Evolutionary conservation across 177 flowering plant species (phyloP), one percentile per base, ranked within the genome.

Genomic region (Vitis hybrid): DNA sequence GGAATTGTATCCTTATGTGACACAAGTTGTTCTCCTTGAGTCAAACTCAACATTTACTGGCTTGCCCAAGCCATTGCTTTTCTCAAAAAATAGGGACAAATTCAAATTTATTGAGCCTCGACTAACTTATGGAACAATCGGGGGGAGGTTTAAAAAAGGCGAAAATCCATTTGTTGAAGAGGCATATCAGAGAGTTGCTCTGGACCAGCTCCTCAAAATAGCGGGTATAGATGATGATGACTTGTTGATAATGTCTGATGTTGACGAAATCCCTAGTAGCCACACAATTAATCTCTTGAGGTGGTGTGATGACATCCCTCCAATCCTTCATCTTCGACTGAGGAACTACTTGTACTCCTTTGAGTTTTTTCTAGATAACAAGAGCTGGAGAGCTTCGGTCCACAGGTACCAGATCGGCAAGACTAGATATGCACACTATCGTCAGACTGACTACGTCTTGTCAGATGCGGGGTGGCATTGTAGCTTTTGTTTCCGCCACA

Each of bases 381-480:
- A 84, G 63, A 90, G 95, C 65, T 92, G 97, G 97, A 83, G 97
- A 76, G 95, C 97, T 27, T 89, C 96, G 0, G 76, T 90, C 14
- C 98, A 92, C 72, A 71, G 79, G 70, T 92, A 92, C 74, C 71
- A 86, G 71, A 58, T 69, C 1, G 93, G 91, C 8, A 85, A 84
- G 74, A 92, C 98, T 35, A 82, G 88, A 64, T 92, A 92, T 75
- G 94, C 91, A 1, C 98, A 92, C 69, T 92, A 74, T 62, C 85
- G 98, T 5, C 98, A 88, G 73, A 73, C 90, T 0, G 92, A 93
- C 55, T 24, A 73, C 14, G 18, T 91, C 65, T 79, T 93, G 68
- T 73, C 97, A 5, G 97, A 93, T 79, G 65, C 97, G 1, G 98
- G 98, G 14, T 93, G 98, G 98, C 98, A 93, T 79, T 93, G 98